Percentiles rank a stretch among this genome's conserved stretches.
Conservation (phyloP, 202 grass and related monocot species). For the Zoysia matrella region DNA sequence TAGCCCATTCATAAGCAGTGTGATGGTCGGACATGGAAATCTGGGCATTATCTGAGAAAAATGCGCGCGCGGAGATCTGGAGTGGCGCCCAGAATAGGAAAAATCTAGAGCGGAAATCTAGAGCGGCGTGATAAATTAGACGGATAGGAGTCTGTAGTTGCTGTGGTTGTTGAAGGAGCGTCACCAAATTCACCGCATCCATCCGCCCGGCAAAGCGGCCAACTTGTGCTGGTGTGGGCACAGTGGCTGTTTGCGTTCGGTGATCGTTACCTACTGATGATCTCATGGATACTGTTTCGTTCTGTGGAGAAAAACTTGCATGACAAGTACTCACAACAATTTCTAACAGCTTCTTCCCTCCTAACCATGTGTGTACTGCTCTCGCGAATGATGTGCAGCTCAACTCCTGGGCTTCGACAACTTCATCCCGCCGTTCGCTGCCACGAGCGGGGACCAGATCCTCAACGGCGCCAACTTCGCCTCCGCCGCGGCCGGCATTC, state of each 20-base stretch:
- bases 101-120: not conserved
- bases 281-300: not conserved
- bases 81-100: constrained; percentile 13
- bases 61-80: not conserved
- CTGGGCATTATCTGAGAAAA: not conserved
- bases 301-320: not conserved
- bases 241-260: not conserved
- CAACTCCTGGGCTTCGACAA: constrained; percentile 82
- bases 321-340: not conserved
- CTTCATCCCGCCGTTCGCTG: constrained; percentile 82
- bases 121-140: not conserved
- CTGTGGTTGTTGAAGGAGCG: not conserved
- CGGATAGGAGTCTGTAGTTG: not conserved
- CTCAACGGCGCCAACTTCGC: constrained; percentile 94
- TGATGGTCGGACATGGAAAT: not conserved
- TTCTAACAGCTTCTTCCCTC: not conserved
- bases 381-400: constrained; percentile 43
- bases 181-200: not conserved
- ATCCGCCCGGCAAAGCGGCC: not conserved
- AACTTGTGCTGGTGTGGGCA: not conserved
- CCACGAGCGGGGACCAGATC: constrained; percentile 58
- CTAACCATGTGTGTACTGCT: not conserved
- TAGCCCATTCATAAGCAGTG: too few relatives aligned
- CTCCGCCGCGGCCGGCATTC: constrained; percentile 94
- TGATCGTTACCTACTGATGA: not conserved